These are phyloP conservation scores for Helicostylum pulchrum DNA, from an alignment of 192 early-diverging fungal species.

Conservation along the genomic window DNA sequence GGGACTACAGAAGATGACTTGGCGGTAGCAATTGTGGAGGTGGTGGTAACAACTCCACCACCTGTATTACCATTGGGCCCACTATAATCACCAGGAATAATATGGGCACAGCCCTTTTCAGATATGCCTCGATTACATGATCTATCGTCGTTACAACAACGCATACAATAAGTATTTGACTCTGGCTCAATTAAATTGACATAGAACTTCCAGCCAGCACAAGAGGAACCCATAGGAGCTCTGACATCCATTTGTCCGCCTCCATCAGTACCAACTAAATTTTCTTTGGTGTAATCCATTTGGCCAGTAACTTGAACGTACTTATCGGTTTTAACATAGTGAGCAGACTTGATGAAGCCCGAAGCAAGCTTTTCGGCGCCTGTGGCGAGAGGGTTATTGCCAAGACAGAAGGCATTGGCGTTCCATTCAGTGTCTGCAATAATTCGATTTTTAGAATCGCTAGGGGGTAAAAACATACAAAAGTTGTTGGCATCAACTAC, in stretches of 20 bases:
- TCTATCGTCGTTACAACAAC: slow-evolving; percentile 40
- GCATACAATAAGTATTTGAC: slow-evolving; percentile 40
- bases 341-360: slow-evolving; percentile 43
- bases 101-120: slow-evolving; percentile 38
- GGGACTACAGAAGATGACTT: neutral
- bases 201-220: slow-evolving; percentile 39
- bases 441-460: slow-evolving; percentile 23
- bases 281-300: slow-evolving; percentile 41
- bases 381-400: slow-evolving; percentile 30
- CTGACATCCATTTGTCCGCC: slow-evolving; percentile 51
- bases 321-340: slow-evolving; percentile 26
- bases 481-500: slow-evolving; percentile 34
- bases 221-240: slow-evolving; percentile 42
- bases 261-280: slow-evolving; percentile 37
- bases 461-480: slow-evolving; percentile 42
- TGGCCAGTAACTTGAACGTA: slow-evolving; percentile 54
- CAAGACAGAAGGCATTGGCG: slow-evolving; percentile 45
- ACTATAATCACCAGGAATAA: slow-evolving; percentile 50
- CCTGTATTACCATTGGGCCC: slow-evolving; percentile 12
- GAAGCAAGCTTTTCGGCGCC: slow-evolving; percentile 33
- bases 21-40: neutral
- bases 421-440: slow-evolving; percentile 41
- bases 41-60: neutral
- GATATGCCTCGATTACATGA: slow-evolving; percentile 47
- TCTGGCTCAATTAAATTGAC: slow-evolving; percentile 46